Evolutionary conservation across 768 basidiomycete species (phyloP), one percentile per base, ranked within the genome.

Genomic region (Sarcodon aspratus): DNA sequence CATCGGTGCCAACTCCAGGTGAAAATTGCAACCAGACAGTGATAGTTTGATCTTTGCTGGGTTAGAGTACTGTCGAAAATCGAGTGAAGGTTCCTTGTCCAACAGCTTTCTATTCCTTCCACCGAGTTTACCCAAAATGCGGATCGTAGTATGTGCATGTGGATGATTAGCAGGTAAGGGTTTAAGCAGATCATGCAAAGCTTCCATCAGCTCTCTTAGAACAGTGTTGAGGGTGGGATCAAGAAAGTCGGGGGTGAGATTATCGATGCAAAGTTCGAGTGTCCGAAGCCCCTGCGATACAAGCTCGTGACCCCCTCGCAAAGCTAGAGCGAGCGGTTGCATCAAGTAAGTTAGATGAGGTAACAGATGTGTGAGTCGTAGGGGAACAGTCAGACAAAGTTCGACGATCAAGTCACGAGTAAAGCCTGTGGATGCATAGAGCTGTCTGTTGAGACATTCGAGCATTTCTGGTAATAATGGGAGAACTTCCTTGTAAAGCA

Each of bases 211-310:
- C 53, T 98, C 92, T 44, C 92, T 76, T 38, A 96, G 73, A 40
- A 98, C 93, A 0, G 88, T 90, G 53, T 82, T 89, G 54, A 98
- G 78, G 2, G 92, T 94, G 3, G 96, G 96, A 58, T 98, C 95
- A 31, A 99, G 75, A 70, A 98, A 98, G 65, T 98, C 96, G 2
- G 92, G 91, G 0, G 92, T 96, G 27, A 99, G 76, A 61, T 98
- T 99, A 69, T 99, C 96, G 59, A 98, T 95, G 67, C 95, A 98
- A n/a, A 99, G 74, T 64, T 99, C 96, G 50, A 99, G 77, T 0
- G 96, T 99, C 6, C 96, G 79, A 21, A 99, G 70, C 42, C 96
- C 96, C 69, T 99, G 96, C 18, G 91, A 84, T 48, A 97, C 86
- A 43, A 96, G 79, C 48, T 99, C 96, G 6, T 83, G 78, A 36